A percentile compares a stretch with the other conserved stretches of the same genome.
Conservation (phyloP, 2,329 filamentous ascomycete genomes). For the Claviceps fusiformis region DNA sequence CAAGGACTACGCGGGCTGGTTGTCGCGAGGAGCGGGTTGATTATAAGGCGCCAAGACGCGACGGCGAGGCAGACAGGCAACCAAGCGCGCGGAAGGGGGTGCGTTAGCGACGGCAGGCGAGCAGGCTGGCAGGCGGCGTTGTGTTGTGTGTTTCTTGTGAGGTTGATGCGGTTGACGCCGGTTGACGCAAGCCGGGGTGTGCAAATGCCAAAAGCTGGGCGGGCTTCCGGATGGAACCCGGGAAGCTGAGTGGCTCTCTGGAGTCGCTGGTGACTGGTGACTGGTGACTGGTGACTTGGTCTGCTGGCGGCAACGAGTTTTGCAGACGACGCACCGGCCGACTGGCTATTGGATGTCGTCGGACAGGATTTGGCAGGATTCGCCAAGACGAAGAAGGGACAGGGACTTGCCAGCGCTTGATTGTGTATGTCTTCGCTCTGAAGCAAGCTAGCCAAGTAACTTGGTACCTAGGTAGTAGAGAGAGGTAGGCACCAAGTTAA, state of each 20-base stretch:
- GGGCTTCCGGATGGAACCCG: background rate
- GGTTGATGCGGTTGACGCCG: background rate
- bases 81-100: background rate
- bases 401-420: background rate
- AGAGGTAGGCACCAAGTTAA: too few species aligned
- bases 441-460: too few species aligned
- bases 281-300: background rate
- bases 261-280: background rate
- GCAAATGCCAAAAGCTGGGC: background rate
- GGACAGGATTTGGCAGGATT: background rate
- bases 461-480: too few species aligned
- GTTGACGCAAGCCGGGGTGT: conserved; percentile 3
- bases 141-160: conserved; percentile 4
- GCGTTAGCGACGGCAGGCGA: conserved; percentile 1
- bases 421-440: background rate
- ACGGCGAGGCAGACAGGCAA: background rate
- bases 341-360: conserved; percentile 9
- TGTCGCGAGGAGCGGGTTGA: conserved; percentile 5
- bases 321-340: conserved; percentile 12
- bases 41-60: conserved; percentile 4
- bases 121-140: background rate
- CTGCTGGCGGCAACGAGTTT: conserved; percentile 13
- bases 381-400: background rate
- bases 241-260: conserved; percentile 2
- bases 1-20: background rate